phyloP scores from a whole-genome alignment of 1,284 basidiomycete species.

The Ceratobasidium sp. region DNA sequence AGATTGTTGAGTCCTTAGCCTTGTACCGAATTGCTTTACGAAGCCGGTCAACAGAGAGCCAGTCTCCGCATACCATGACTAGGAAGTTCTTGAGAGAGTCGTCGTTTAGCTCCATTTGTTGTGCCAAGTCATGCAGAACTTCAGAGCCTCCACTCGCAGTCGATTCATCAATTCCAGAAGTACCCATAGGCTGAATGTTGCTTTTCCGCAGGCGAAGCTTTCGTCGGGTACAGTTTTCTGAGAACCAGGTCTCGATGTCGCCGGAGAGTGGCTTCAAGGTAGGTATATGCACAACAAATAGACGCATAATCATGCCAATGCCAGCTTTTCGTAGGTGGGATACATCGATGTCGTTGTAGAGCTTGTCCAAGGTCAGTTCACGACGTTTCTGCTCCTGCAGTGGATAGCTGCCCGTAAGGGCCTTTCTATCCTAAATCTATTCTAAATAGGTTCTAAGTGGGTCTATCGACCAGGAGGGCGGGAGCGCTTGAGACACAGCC shows the following conservation, averaged over 20 bases:
- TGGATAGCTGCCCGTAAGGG: too few species aligned
- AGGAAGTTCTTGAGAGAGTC: slow-evolving; percentile 45
- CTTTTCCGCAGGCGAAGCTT: neutral
- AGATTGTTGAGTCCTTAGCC: slow-evolving; percentile 51
- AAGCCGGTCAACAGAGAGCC: slow-evolving; percentile 58
- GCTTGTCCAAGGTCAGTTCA: neutral
- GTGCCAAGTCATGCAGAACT: neutral
- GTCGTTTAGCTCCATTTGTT: slow-evolving; percentile 9
- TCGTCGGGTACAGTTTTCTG: neutral
- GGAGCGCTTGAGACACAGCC: too few species aligned
- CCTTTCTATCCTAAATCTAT: too few species aligned
- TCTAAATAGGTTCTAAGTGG: too few species aligned
- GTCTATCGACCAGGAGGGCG: too few species aligned
- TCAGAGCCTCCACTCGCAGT: neutral
- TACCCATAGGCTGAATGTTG: neutral
- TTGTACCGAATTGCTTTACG: slow-evolving; percentile 57
- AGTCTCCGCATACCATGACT: slow-evolving; percentile 57
- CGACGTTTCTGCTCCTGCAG: neutral
- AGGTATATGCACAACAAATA: neutral
- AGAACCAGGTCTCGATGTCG: neutral
- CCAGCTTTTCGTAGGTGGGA: neutral
- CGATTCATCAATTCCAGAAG: slow-evolving; percentile 25
- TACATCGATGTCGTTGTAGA: neutral
- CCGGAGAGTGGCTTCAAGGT: neutral
- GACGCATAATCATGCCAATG: neutral